Evolutionary conservation across 306 rosid species (phyloP).

Genomic region (Quillaja saponaria): DNA sequence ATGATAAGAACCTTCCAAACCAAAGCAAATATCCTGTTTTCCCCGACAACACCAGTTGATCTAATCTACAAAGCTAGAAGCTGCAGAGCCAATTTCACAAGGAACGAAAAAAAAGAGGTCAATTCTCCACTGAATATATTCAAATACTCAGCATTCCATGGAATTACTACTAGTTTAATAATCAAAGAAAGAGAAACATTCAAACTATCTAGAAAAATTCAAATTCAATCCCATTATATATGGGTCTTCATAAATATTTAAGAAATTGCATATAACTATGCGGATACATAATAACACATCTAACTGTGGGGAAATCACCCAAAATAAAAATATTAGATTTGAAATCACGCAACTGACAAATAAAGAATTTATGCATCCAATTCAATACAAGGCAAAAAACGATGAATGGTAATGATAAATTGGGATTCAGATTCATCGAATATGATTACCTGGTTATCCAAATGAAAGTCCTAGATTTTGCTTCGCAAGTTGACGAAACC

Average conservation of each 20-base stretch:
- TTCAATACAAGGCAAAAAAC: not conserved
- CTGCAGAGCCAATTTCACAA: not conserved
- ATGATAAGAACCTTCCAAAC: not conserved
- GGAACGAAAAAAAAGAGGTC: no score
- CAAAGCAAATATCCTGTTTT: not conserved
- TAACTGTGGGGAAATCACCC: not conserved
- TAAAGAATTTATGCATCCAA: not conserved
- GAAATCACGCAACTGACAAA: not conserved
- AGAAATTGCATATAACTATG: not conserved
- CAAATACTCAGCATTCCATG: not conserved
- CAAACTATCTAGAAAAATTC: not conserved
- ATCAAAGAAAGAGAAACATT: not conserved
- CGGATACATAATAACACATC: not conserved
- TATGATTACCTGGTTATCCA: not conserved
- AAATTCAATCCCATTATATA: not conserved
- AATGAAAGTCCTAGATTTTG: not conserved
- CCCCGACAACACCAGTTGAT: not conserved
- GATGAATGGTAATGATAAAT: not conserved
- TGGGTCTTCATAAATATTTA: not conserved
- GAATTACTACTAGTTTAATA: not conserved
- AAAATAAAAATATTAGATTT: no score
- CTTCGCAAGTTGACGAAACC: no score
- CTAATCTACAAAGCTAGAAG: not conserved
- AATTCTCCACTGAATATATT: not conserved
- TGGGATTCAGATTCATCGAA: not conserved